Base-by-base conservation (phyloP, 1,284 basidiomycete species). In the Cryptococcus sp. region DNA sequence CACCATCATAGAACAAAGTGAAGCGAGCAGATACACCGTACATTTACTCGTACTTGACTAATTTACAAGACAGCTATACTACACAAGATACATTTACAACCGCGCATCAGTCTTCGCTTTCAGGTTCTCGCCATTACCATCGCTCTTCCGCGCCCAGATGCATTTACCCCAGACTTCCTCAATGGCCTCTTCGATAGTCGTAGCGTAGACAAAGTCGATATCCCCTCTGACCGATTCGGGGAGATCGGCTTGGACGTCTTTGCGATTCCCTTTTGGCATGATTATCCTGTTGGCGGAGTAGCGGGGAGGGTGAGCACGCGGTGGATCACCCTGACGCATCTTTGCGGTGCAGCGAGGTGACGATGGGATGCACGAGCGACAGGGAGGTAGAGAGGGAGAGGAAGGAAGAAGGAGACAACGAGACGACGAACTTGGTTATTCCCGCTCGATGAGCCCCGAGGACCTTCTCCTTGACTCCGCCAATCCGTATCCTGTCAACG, bases 401-500 rank as follows among this genome's bases (percentile, higher is more conserved):
- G 25, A 25, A 25, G 25, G 6, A 6, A 25, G 25, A 6, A 8
- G 13, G 8, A 13, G 13, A 35, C 2, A 35, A 8, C 19, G 30
- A 66, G 42, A n/a, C 42, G 7, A 19, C 70, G 51, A 20, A 75
- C 68, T 86, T 91, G 75, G 87, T 91, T 79, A 95, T 93, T 0
- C 91, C 91, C 3, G 92, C 91, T 10, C 93, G 85, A 74, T 95
- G 92, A 0, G 93, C 93, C 1, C 92, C 92, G 3, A 94, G 83
- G 55, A 93, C 91, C 82, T 95, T 94, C 81, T 95, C 92, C 79
- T 93, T 94, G 64, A 95, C 81, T 0, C 93, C 93, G 13, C 93
- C 93, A 3, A 96, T 93, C 16, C 55, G 43, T n/a, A 61, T 35
- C 10, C 58, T 60, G 30, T 5, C 23, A 30, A 35, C 23, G 3